A percentile compares a stretch with the other conserved stretches of the same genome.
phyloP scores from a whole-genome alignment of 495 filamentous ascomycete genomes.

The Antarctomyces pellizariae region DNA sequence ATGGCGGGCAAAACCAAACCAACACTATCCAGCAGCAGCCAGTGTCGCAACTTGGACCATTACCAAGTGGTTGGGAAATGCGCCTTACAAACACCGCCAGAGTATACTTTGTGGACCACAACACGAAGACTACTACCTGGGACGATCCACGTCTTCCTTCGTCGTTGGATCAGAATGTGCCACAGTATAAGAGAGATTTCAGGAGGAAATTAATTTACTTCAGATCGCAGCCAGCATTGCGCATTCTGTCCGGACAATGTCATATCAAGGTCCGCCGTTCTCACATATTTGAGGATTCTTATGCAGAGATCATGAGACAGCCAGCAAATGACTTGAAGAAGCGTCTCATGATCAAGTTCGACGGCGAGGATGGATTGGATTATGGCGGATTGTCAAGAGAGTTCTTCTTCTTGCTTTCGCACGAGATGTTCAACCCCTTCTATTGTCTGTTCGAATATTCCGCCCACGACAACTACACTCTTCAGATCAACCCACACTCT shows the following conservation, averaged over 20 bases:
- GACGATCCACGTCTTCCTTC: conserved; percentile 90
- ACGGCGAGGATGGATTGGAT: conserved; percentile 92
- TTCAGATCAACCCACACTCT: conserved; percentile 98
- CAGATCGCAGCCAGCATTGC: conserved; percentile 87
- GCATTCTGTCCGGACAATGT: conserved; percentile 87
- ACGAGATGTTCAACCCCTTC: conserved; percentile 99
- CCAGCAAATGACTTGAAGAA: conserved; percentile 95
- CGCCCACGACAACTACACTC: conserved; percentile 98
- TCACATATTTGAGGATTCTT: conserved; percentile 97
- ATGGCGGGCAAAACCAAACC: conserved; percentile 54
- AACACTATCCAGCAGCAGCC: conserved; percentile 93
- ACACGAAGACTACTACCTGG: conserved; percentile 99
- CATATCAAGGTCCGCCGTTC: conserved; percentile 92
- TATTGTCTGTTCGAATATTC: conserved; percentile 99
- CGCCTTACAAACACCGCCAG: conserved; percentile 91
- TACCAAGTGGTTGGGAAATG: conserved; percentile 99
- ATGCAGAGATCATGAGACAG: conserved; percentile 93
- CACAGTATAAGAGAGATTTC: conserved; percentile 98
- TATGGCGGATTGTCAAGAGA: conserved; percentile 97
- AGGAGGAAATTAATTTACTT: conserved; percentile 96
- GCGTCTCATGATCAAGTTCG: conserved; percentile 97
- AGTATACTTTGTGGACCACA: conserved; percentile 98
- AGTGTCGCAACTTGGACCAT: conserved; percentile 86
- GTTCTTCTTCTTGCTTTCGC: conserved; percentile 99
- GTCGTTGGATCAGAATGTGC: conserved; percentile 92